Percentiles rank a stretch among this genome's conserved stretches.
phyloP scores from a whole-genome alignment of 2,329 filamentous ascomycete species.

The Pseudopithomyces maydicus region DNA sequence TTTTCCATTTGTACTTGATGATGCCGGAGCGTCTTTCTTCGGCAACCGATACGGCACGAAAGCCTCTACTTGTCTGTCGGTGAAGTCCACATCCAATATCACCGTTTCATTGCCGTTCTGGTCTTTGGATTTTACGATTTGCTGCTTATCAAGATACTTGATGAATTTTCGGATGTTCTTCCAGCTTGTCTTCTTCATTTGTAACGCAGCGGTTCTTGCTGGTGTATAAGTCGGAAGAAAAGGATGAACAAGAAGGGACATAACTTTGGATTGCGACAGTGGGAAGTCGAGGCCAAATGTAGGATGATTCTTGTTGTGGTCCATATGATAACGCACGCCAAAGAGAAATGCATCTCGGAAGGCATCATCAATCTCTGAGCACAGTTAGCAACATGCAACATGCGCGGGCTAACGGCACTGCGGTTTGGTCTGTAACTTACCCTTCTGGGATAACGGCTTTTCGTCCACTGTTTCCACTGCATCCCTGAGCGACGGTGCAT shows the following conservation, averaged over 20 bases:
- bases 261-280: slow-evolving; percentile 66
- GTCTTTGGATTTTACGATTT: slow-evolving; percentile 68
- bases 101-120: slow-evolving; percentile 67
- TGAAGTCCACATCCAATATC: slow-evolving; percentile 69
- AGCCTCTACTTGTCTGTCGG: slow-evolving; percentile 56
- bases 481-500: slow-evolving; percentile 37
- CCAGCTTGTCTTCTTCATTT: slow-evolving; percentile 73
- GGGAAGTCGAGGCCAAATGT: slow-evolving; percentile 65
- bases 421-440: slow-evolving; percentile 40
- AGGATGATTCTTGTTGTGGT: slow-evolving; percentile 56
- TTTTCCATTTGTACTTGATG: slow-evolving; percentile 43
- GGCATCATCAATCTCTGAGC: slow-evolving; percentile 67
- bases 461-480: slow-evolving; percentile 49
- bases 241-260: slow-evolving; percentile 68
- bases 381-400: slow-evolving; percentile 13
- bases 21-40: slow-evolving; percentile 55
- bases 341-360: slow-evolving; percentile 69
- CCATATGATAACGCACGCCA: slow-evolving; percentile 64
- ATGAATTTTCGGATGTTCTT: slow-evolving; percentile 74
- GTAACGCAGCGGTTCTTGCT: slow-evolving; percentile 61
- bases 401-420: neutral
- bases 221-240: slow-evolving; percentile 65
- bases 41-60: slow-evolving; percentile 69
- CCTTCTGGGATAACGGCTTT: slow-evolving; percentile 62
- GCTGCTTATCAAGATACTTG: slow-evolving; percentile 68